A percentile compares a stretch with the other conserved stretches of the same genome.
These are phyloP conservation scores for Psilocybe azurescens DNA, from an alignment of 768 basidiomycete species.

Conservation along the genomic window DNA sequence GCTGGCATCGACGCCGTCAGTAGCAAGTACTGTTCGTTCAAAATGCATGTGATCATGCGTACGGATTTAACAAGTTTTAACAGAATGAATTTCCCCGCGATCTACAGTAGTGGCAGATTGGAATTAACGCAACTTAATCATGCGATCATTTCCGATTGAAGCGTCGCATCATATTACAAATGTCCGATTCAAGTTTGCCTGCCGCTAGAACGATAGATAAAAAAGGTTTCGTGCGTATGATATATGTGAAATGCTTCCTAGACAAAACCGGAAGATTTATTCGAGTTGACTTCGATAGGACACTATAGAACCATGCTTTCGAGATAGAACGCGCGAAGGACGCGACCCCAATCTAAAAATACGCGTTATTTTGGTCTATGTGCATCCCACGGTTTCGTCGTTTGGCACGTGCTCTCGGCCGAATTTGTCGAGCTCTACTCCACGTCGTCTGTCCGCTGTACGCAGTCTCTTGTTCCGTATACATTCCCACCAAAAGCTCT, in stretches of 20 bases:
- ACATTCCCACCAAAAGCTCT: conserved; percentile 17
- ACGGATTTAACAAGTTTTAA: neutral
- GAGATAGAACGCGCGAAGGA: neutral
- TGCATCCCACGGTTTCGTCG: neutral
- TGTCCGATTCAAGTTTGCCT: too few relatives aligned
- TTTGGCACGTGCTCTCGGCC: conserved; percentile 24
- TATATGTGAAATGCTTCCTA: neutral
- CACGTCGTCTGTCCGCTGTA: neutral
- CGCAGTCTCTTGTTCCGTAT: neutral
- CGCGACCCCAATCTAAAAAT: neutral
- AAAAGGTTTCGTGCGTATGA: neutral
- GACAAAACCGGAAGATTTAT: neutral
- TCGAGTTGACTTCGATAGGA: neutral
- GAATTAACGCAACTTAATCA: neutral
- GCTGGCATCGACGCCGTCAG: neutral
- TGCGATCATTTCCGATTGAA: neutral
- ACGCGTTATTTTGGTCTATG: conserved; percentile 7
- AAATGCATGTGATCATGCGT: neutral
- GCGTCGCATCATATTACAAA: neutral
- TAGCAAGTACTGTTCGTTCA: neutral
- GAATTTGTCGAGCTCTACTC: conserved; percentile 11
- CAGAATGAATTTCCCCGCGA: neutral
- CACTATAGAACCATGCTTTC: neutral
- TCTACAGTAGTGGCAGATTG: neutral
- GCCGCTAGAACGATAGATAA: too few relatives aligned